A percentile compares a stretch with the other conserved stretches of the same genome.
These are phyloP conservation scores for Lodderomyces jiufengensis DNA, from an alignment of 1,139 yeast genomes.

Conservation along the genomic window DNA sequence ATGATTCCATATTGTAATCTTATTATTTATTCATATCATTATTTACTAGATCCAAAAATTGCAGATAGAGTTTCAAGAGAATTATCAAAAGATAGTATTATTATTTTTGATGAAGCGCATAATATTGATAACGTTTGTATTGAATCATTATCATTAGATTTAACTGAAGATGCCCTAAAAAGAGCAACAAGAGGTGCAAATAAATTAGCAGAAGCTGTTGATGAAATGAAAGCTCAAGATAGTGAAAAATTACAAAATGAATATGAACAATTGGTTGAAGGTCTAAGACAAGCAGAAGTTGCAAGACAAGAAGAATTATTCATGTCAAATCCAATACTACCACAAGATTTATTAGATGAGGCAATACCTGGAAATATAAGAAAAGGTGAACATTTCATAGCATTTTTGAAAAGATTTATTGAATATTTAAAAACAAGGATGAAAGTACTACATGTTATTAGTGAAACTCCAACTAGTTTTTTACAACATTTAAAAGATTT, in stretches of 20 bases:
- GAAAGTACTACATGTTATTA: conserved; percentile 95
- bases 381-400: conserved; percentile 93
- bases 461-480: conserved; percentile 93
- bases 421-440: conserved; percentile 94
- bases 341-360: conserved; percentile 80
- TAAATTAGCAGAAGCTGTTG: conserved; percentile 69
- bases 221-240: conserved; percentile 78
- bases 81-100: conserved; percentile 86
- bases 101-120: conserved; percentile 97
- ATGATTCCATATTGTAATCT: conserved; percentile 96
- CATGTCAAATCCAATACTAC: conserved; percentile 83
- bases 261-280: conserved; percentile 86
- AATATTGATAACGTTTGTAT: conserved; percentile 98
- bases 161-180: conserved; percentile 46
- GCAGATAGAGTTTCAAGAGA: conserved; percentile 94
- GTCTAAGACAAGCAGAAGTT: conserved; percentile 73
- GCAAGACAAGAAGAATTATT: conserved; percentile 75
- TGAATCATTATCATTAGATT: conserved; percentile 85
- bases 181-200: conserved; percentile 67
- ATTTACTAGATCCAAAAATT: conserved; percentile 91
- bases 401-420: conserved; percentile 85
- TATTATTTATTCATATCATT: conserved; percentile 93
- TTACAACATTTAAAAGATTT: conserved; percentile 88
- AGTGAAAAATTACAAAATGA: conserved; percentile 83
- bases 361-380: conserved; percentile 97